Base-by-base conservation (phyloP, 2,329 filamentous ascomycete genomes). In the Ophiostoma tasmaniense region DNA sequence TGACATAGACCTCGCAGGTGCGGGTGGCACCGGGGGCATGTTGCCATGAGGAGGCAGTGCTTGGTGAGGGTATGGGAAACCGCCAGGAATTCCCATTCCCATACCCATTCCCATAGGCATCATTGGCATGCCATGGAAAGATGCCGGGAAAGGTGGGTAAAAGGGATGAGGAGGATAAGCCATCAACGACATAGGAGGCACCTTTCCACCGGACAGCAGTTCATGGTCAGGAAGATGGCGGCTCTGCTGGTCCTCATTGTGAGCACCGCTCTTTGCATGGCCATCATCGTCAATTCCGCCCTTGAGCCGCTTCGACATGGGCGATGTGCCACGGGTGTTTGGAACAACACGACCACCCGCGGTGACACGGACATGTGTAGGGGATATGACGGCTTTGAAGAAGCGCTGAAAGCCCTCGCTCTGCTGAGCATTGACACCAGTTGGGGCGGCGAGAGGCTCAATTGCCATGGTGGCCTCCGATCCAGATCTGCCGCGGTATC, bases 381-480 rank as follows among this genome's bases (percentile, higher is more conserved):
- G 87, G 42, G 87, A 90, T 4, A 86, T 82, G n/a, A 89, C 87
- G 13, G 87, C 86, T 75, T 87, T 87, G 78, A 87, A 89, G 75
- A 90, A 90, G 67, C 84, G 81, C 75, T 88, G 84, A 73, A 90
- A 90, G n/a, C 87, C 87, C 75, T 89, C 86, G 42, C 82, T 83
- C 73, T 84, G 83, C 75, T 89, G 87, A 33, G 84, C 83, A 50
- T 76, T 77, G 42, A 84, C 76, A 10, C 81, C 84, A 25, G 81
- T 76, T 13, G 86, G 86, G 28, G 85, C 85, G 66, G 83, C 78
- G 45, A 86, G 78, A 7, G 85, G 84, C 64, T 83, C 83, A 59
- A 75, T 77, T 61, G 77, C 84, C 81, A 1, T 79, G 79, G 22
- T 79, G 79, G 66, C 77, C 79, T 68, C 84, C 78, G 66, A 82